Conservation (phyloP, 2,329 filamentous ascomycete genomes). For the Lizonia empirigonia region DNA sequence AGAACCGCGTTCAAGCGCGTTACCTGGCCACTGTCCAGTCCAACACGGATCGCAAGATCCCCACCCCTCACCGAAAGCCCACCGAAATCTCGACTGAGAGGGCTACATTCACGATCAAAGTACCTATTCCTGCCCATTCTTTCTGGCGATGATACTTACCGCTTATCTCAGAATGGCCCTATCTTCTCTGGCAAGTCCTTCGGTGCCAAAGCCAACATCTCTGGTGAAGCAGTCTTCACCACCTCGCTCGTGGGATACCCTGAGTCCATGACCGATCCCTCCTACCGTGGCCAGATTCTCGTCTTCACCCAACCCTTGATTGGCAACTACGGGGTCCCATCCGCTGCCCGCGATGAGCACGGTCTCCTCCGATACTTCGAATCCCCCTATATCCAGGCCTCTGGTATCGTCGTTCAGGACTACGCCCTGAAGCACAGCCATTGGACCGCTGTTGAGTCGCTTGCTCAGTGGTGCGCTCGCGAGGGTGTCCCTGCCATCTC, state of each 20-base stretch:
- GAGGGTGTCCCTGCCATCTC: constrained; percentile 96
- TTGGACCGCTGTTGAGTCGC: constrained; percentile 96
- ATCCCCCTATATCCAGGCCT: constrained; percentile 95
- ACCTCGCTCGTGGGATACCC: constrained; percentile 97
- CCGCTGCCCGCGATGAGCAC: constrained; percentile 79
- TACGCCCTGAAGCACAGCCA: constrained; percentile 94
- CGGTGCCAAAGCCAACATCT: constrained; percentile 94
- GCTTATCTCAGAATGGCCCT: constrained; percentile 74
- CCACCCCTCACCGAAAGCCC: constrained; percentile 61
- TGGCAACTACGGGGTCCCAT: constrained; percentile 97
- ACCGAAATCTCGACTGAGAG: constrained; percentile 74
- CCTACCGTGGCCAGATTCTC: constrained; percentile 85
- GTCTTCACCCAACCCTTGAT: constrained; percentile 98
- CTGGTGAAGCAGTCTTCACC: constrained; percentile 97
- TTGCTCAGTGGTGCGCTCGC: constrained; percentile 92
- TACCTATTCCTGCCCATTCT: constrained; percentile 51
- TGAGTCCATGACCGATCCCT: constrained; percentile 77
- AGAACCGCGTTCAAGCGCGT: constrained; percentile 52
- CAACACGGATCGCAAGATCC: constrained; percentile 73
- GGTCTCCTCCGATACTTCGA: constrained; percentile 98
- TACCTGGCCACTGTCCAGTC: constrained; percentile 70
- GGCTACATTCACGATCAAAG: constrained; percentile 93
- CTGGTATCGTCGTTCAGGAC: constrained; percentile 93
- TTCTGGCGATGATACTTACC: constrained; percentile 39
- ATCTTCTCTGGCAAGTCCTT: constrained; percentile 97